A percentile compares a stretch with the other conserved stretches of the same genome.
Evolutionary conservation across 768 basidiomycete genomes (phyloP).

Genomic region (Xanthoconium purpureum): DNA sequence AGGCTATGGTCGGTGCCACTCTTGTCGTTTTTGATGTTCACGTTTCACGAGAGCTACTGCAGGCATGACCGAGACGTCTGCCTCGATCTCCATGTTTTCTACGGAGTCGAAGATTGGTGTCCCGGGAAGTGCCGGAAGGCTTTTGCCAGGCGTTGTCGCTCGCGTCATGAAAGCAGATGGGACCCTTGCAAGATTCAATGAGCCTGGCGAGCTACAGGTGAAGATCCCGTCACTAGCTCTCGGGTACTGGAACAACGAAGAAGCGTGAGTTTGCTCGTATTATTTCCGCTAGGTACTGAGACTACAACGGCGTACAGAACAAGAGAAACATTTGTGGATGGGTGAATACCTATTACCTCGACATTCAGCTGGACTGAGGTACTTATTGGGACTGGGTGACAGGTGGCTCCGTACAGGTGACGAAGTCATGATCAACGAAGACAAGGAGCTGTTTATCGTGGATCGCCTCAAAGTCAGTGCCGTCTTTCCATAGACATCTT

Average conservation of each 20-base stretch:
- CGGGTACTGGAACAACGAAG: constrained; percentile 50
- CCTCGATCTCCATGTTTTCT: constrained; percentile 49
- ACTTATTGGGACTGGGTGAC: not conserved
- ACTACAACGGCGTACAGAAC: constrained; percentile 41
- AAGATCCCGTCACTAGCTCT: constrained; percentile 39
- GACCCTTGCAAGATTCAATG: constrained; percentile 48
- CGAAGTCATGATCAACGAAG: constrained; percentile 51
- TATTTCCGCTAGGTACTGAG: not conserved
- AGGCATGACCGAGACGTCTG: constrained; percentile 70
- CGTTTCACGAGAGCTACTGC: not conserved
- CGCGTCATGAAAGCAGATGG: constrained; percentile 60
- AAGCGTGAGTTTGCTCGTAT: constrained; percentile 48
- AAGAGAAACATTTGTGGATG: constrained; percentile 63
- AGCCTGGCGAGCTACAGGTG: constrained; percentile 59
- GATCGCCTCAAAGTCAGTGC: constrained; percentile 57
- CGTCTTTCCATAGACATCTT: not conserved
- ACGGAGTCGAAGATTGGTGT: constrained; percentile 46
- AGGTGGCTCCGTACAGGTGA: constrained; percentile 74
- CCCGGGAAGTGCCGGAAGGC: constrained; percentile 48
- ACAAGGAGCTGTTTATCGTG: constrained; percentile 56
- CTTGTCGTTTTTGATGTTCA: not conserved
- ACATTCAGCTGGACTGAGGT: not conserved
- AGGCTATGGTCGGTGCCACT: constrained; percentile 48
- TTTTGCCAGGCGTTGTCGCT: constrained; percentile 53
- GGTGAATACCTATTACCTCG: constrained; percentile 38